Conservation (phyloP, 768 basidiomycete species). For the Auricularia sp. region DNA sequence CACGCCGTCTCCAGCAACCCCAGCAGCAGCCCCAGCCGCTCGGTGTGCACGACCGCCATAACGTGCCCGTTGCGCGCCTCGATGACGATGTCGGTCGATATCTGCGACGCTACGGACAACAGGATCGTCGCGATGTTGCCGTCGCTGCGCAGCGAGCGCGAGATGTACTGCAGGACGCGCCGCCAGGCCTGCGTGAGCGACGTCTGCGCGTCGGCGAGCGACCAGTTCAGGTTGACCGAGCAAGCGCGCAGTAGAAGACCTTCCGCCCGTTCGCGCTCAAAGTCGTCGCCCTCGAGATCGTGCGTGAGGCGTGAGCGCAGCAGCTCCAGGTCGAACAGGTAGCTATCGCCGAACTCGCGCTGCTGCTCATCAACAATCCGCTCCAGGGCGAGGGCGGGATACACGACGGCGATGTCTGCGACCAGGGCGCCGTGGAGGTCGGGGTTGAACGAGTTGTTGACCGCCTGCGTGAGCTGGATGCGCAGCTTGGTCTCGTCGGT, state of each 20-base stretch:
- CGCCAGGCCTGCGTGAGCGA: constrained; percentile 72
- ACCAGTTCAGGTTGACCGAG: constrained; percentile 80
- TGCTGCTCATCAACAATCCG: constrained; percentile 57
- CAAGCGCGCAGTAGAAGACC: constrained; percentile 48
- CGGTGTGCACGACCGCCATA: constrained; percentile 72
- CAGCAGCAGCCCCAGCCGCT: constrained; percentile 62
- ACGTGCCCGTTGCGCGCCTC: constrained; percentile 73
- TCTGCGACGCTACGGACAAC: constrained; percentile 45
- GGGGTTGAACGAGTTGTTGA: constrained; percentile 62
- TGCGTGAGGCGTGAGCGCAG: constrained; percentile 15
- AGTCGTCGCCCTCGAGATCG: constrained; percentile 18
- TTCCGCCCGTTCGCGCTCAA: constrained; percentile 35
- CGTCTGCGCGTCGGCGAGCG: constrained; percentile 69
- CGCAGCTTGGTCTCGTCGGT: constrained; percentile 48
- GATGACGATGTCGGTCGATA: constrained; percentile 54
- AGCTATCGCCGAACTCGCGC: constrained; percentile 72
- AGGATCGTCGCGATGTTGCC: constrained; percentile 43
- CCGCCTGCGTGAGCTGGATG: constrained; percentile 56
- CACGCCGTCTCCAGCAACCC: constrained; percentile 72
- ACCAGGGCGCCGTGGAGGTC: constrained; percentile 53
- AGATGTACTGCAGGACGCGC: constrained; percentile 50
- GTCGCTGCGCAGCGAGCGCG: constrained; percentile 56
- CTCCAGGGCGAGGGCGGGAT: constrained; percentile 52
- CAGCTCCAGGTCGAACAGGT: constrained; percentile 55
- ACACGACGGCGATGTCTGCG: constrained; percentile 37